A percentile compares a stretch with the other conserved stretches of the same genome.
Conservation (phyloP, 805 yeast genomes). For the Pichia pseudocactophila region DNA sequence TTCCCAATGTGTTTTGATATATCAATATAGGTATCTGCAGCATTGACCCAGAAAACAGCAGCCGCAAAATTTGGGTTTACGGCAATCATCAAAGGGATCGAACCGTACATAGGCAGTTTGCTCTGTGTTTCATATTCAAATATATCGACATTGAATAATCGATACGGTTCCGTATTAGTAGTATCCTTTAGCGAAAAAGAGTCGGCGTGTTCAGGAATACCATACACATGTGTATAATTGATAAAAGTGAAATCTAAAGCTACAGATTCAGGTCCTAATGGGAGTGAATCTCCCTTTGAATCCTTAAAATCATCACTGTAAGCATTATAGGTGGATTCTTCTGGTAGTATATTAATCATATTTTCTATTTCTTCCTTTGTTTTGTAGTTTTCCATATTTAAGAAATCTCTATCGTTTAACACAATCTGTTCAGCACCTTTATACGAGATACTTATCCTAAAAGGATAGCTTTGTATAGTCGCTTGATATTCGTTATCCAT, state of each 20-base stretch:
- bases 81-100: conserved; percentile 82
- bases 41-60: conserved; percentile 86
- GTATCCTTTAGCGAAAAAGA: conserved; percentile 69
- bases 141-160: conserved; percentile 87
- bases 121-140: conserved; percentile 86
- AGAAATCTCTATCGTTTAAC: conserved; percentile 58
- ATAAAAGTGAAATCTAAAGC: conserved; percentile 67
- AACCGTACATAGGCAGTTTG: conserved; percentile 87
- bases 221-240: conserved; percentile 61
- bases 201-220: conserved; percentile 97
- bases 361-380: conserved; percentile 28
- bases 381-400: conserved; percentile 82
- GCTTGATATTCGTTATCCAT: conserved; percentile 29
- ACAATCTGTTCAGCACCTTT: conserved; percentile 40
- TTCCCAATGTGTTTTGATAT: conserved; percentile 32
- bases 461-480: conserved; percentile 36
- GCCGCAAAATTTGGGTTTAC: conserved; percentile 46
- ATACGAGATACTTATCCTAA: conserved; percentile 41
- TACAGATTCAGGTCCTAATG: conserved; percentile 84
- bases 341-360: conserved; percentile 37
- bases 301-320: conserved; percentile 69
- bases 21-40: conserved; percentile 89
- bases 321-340: conserved; percentile 57
- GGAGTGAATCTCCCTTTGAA: conserved; percentile 52
- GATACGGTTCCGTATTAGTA: conserved; percentile 56